phyloP scores from a whole-genome alignment of 345 rosid species.

The Cardamine occulta region DNA sequence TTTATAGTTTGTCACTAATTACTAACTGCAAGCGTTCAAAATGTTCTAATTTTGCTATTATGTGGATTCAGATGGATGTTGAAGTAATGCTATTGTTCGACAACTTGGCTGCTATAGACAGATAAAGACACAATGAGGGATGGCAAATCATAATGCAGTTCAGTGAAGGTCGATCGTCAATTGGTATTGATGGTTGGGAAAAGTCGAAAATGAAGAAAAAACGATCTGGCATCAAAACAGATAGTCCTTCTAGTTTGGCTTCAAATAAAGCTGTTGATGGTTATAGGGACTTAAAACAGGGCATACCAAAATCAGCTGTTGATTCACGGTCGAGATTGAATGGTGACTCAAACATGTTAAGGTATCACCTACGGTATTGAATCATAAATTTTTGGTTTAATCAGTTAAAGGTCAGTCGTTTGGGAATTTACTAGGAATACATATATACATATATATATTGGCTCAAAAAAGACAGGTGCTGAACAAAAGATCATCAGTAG shows the following conservation, averaged over 20 bases:
- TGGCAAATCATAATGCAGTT: conserved; percentile 59
- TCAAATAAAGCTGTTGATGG: conserved; percentile 69
- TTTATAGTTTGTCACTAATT: conserved; percentile 12
- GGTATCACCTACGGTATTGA: too few species aligned
- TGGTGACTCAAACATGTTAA: conserved; percentile 78
- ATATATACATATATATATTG: too few species aligned
- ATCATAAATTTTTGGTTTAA: too few species aligned
- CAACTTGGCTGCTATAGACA: conserved; percentile 66
- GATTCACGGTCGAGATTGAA: conserved; percentile 76
- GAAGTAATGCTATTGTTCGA: conserved; percentile 64
- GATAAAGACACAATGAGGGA: conserved; percentile 69
- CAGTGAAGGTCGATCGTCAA: conserved; percentile 80
- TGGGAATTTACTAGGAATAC: too few species aligned
- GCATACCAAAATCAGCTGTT: conserved; percentile 61
- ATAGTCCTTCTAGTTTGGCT: conserved; percentile 58
- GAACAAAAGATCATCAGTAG: too few species aligned
- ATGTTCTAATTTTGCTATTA: conserved; percentile 35
- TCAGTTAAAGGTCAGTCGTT: too few species aligned
- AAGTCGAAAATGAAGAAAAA: conserved; percentile 94
- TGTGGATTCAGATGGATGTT: conserved; percentile 63
- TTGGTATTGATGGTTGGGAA: conserved; percentile 94
- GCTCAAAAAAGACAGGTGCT: too few species aligned
- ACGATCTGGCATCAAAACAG: conserved; percentile 89
- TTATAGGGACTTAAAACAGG: conserved; percentile 78
- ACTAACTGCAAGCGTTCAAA: not conserved